These are phyloP conservation scores for Solanum hybrid DNA, from an alignment of 305 asterid genomes.

Conservation along the genomic window DNA sequence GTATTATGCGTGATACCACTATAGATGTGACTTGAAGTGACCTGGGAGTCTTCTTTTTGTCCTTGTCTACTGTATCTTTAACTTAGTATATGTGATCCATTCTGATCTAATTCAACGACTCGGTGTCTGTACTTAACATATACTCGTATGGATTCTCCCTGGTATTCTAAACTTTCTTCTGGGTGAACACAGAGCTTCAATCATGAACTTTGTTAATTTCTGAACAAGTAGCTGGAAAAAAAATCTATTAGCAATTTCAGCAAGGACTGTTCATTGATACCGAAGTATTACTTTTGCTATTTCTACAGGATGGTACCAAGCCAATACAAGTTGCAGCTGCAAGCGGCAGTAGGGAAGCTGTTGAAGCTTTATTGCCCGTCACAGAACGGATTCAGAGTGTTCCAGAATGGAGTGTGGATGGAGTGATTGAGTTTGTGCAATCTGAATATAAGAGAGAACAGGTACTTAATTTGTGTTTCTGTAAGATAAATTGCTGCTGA, in stretches of 20 bases:
- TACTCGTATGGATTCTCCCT: background rate
- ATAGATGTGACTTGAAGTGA: background rate
- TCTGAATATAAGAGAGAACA: constrained; percentile 33
- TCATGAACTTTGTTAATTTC: background rate
- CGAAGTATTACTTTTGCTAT: background rate
- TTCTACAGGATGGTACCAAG: constrained; percentile 66
- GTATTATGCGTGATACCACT: background rate
- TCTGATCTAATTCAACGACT: background rate
- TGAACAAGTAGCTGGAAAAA: background rate
- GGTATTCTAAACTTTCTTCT: background rate
- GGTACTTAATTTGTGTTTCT: constrained; percentile 27
- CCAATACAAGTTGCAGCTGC: constrained; percentile 82
- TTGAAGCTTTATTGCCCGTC: constrained; percentile 66
- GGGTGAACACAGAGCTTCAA: background rate
- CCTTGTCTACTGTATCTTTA: constrained; percentile 2
- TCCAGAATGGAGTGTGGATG: constrained; percentile 70
- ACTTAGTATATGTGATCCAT: background rate
- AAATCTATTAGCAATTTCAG: background rate
- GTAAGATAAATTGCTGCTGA: background rate
- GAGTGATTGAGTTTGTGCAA: constrained; percentile 58
- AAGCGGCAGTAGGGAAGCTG: constrained; percentile 53
- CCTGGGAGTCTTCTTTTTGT: background rate
- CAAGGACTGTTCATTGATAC: background rate
- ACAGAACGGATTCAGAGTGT: constrained; percentile 36
- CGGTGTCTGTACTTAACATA: background rate